These are phyloP conservation scores for Lolium rigidum DNA, from an alignment of 176 grass and related monocot species.

Conservation along the genomic window DNA sequence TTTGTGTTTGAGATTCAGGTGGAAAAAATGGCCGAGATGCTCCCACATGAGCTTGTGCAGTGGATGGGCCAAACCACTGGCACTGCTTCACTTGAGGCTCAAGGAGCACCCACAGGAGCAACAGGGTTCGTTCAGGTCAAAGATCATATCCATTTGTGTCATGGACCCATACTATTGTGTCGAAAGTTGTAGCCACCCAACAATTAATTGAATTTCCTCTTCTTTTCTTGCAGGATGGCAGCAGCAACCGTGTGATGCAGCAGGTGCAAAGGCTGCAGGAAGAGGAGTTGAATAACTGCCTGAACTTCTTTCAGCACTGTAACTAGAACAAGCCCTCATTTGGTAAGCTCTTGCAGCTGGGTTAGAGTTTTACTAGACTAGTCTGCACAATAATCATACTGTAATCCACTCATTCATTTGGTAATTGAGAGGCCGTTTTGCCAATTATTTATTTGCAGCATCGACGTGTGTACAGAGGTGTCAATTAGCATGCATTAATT, in stretches of 20 bases:
- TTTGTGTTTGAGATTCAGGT: not conserved
- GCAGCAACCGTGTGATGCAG: not conserved
- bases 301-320: slow-evolving; percentile 22
- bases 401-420: not conserved
- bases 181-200: slow-evolving; percentile 9
- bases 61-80: slow-evolving; percentile 19
- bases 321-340: slow-evolving; percentile 6
- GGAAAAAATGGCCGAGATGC: not conserved
- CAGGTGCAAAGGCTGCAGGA: not conserved
- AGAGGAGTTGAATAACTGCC: slow-evolving; percentile 13
- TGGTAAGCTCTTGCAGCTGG: not conserved
- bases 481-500: not conserved
- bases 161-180: not conserved
- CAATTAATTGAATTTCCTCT: not conserved
- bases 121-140: slow-evolving; percentile 38
- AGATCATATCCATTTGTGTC: slow-evolving; percentile 22
- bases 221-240: slow-evolving; percentile 24
- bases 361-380: not conserved
- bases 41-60: slow-evolving; percentile 20
- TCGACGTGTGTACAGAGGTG: not conserved
- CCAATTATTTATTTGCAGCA: not conserved
- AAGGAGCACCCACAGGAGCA: not conserved
- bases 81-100: not conserved
- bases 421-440: not conserved
- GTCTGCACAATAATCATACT: not conserved